Evolutionary conservation across 495 filamentous ascomycete genomes (phyloP).

Genomic region (Hapsidospora chrysogenum): DNA sequence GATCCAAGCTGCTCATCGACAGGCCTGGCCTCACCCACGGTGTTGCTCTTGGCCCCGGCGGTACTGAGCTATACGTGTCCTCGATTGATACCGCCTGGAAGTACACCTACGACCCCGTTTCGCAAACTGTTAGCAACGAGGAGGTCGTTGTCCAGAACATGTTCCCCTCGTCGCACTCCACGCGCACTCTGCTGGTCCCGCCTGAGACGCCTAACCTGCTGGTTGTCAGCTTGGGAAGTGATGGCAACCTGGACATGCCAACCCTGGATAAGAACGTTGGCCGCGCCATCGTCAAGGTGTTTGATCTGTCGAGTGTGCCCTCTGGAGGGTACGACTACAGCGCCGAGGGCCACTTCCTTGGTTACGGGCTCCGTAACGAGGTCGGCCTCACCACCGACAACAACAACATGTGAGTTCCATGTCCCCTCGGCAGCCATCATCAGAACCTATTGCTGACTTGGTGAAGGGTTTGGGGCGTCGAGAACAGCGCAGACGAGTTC

Average conservation of each 20-base stretch:
- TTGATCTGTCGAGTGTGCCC: conserved; percentile 31
- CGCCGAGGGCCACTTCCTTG: conserved; percentile 35
- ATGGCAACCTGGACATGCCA: conserved; percentile 36
- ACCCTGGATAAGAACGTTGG: conserved; percentile 31
- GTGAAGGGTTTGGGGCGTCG: conserved; percentile 43
- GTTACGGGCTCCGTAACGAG: conserved; percentile 52
- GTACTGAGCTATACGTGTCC: conserved; percentile 46
- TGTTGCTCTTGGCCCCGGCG: conserved; percentile 41
- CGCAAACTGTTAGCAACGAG: conserved; percentile 23
- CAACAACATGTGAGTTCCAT: not conserved
- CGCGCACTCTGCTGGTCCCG: conserved; percentile 37
- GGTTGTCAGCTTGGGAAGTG: conserved; percentile 40
- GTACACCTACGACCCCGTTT: conserved; percentile 39
- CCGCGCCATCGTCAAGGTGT: conserved; percentile 42
- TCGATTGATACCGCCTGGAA: conserved; percentile 35
- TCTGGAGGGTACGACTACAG: conserved; percentile 30
- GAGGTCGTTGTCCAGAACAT: conserved; percentile 37
- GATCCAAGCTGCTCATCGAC: conserved; percentile 19
- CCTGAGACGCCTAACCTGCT: conserved; percentile 29
- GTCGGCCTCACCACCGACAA: conserved; percentile 47
- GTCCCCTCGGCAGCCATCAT: not conserved
- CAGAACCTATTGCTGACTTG: conserved; percentile 15
- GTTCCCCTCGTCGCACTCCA: conserved; percentile 36
- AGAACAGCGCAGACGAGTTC: conserved; percentile 50
- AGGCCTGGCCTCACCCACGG: conserved; percentile 41